phyloP scores from a whole-genome alignment of 257 asterid genomes.

The Striga asiatica region DNA sequence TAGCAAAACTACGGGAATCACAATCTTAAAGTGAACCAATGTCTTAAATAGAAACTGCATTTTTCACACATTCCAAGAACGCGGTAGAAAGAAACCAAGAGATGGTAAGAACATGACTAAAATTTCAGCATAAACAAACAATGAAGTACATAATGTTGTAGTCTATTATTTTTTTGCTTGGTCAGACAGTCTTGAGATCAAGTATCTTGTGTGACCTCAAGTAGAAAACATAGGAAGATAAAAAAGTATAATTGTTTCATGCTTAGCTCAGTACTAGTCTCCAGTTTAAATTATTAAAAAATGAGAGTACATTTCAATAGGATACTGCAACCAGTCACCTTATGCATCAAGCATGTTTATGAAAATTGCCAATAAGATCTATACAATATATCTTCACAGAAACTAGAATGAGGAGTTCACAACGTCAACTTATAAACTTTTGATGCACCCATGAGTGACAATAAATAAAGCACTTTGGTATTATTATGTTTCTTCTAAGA shows the following conservation, averaged over 20 bases:
- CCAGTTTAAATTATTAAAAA: not conserved
- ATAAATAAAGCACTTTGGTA: not conserved
- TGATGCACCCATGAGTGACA: not conserved
- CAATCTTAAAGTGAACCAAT: not conserved
- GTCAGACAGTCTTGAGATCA: too few relatives aligned
- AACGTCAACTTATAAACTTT: not conserved
- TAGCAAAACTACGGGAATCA: not conserved
- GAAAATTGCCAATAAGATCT: not conserved
- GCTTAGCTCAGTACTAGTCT: not conserved
- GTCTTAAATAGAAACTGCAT: not conserved
- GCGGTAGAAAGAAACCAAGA: not conserved
- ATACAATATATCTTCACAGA: not conserved
- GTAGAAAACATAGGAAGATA: not conserved
- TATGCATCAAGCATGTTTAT: not conserved
- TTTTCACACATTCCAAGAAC: too few relatives aligned
- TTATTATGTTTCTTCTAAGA: conserved; percentile 4
- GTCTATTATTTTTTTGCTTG: too few relatives aligned
- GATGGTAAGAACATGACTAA: not conserved
- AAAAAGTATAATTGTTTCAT: not conserved
- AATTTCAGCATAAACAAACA: too few relatives aligned
- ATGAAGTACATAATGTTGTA: too few relatives aligned
- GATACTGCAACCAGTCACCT: not conserved
- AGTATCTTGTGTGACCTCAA: too few relatives aligned
- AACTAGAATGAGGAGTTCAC: not conserved
- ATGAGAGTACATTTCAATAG: not conserved